Evolutionary conservation across 768 basidiomycete genomes (phyloP), one percentile per base, ranked within the genome.

Genomic region (Suillus alpinus): DNA sequence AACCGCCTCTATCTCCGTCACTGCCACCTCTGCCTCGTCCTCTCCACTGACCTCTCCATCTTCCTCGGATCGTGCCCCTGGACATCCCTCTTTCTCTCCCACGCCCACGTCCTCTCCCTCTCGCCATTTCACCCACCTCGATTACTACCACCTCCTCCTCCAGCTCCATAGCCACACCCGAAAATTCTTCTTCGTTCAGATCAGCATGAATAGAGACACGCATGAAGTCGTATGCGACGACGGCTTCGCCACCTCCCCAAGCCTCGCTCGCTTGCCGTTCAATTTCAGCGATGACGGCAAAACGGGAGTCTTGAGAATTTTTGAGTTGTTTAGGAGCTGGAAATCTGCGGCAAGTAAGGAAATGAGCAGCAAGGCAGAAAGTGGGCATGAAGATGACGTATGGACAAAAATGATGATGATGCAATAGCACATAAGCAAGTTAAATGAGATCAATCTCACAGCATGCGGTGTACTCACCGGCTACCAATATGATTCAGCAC

Each of bases 401-500:
- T 40, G 12, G 3, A 6, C 6, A 50, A 16, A 13, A 49, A 29
- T 29, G 26, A 29, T 49, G 7, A 29, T 29, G 26, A 29, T 49
- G 7, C 26, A 36, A 23, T 37, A 39, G 10, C 12, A 26, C 13
- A 39, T 18, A 12, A 50, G 18, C 31, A n/a, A 50, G 10, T 31
- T 50, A 12, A 32, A 50, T 32, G 29, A n/a, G 5, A 50, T 50
- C 18, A 32, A 32, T 18, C 14, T 55, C 23, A 39, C 9, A 36
- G 8, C 34, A 36, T 41, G 13, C 20, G 14, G 23, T 50, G 43
- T 16, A 70, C 80, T 62, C 62, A 91, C 89, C 87, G 80, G 57
- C 79, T 76, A 61, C 90, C 85, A 36, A 94, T 86, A 70, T 94
- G 93, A 70, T 95, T 94, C 52, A 95, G 70, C 23, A 89, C 81